Percentiles rank a stretch among this genome's conserved stretches.
These are phyloP conservation scores for Raffaelea arxii DNA, from an alignment of 2,329 filamentous ascomycete genomes.

Conservation along the genomic window DNA sequence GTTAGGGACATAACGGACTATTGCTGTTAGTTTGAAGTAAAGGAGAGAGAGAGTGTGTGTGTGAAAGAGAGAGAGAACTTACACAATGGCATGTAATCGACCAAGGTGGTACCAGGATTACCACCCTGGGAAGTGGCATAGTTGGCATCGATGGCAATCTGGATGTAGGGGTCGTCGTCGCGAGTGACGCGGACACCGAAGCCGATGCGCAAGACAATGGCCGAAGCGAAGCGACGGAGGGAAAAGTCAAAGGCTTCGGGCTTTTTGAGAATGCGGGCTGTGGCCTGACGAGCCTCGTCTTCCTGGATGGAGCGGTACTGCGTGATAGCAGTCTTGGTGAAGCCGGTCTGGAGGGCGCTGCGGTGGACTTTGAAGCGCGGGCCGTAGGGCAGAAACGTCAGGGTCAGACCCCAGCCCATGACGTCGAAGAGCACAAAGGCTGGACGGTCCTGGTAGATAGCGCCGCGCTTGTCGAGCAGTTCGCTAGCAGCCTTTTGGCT, in stretches of 20 bases:
- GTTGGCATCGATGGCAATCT: slow-evolving; percentile 21
- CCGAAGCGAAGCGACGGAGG: slow-evolving; percentile 27
- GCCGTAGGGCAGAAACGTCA: slow-evolving; percentile 31
- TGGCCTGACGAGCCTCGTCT: slow-evolving; percentile 21
- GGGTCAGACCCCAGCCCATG: slow-evolving; percentile 34
- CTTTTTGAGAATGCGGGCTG: slow-evolving; percentile 20
- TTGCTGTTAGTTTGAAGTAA: too few species aligned
- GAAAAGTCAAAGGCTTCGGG: slow-evolving; percentile 26
- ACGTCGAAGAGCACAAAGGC: slow-evolving; percentile 26
- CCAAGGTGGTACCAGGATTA: slow-evolving; percentile 25
- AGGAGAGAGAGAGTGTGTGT: too few species aligned
- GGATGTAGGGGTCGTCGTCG: slow-evolving; percentile 28
- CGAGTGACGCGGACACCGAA: slow-evolving; percentile 30
- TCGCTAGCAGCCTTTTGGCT: slow-evolving; percentile 26
- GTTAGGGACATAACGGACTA: slow-evolving; percentile 29
- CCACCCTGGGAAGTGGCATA: slow-evolving; percentile 19
- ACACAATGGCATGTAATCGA: slow-evolving; percentile 41
- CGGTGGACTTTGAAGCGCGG: slow-evolving; percentile 30
- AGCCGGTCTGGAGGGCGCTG: slow-evolving; percentile 28
- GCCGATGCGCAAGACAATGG: slow-evolving; percentile 31
- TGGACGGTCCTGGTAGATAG: slow-evolving; percentile 29
- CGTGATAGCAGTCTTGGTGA: slow-evolving; percentile 16
- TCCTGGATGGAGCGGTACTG: slow-evolving; percentile 13
- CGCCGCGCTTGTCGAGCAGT: slow-evolving; percentile 28
- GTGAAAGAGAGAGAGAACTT: too few species aligned